Percentiles rank a stretch among this genome's conserved stretches.
Evolutionary conservation across 2,329 filamentous ascomycete genomes (phyloP).

Genomic region (Cladophialophora psammophila): DNA sequence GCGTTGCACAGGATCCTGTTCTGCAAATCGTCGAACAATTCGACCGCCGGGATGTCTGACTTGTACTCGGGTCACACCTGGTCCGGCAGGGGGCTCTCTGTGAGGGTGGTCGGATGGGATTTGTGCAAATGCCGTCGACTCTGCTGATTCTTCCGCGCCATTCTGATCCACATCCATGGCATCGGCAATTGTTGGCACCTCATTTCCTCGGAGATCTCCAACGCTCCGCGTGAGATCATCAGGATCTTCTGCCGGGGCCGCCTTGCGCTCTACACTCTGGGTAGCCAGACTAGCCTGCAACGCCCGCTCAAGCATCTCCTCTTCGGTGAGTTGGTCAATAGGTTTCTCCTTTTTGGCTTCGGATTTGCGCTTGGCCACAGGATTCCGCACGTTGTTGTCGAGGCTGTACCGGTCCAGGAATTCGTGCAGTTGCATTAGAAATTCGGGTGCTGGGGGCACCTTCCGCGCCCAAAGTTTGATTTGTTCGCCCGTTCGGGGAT

Average conservation of each 20-base stretch:
- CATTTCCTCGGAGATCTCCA: slow-evolving; percentile 62
- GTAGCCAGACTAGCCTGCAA: slow-evolving; percentile 83
- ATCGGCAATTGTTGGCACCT: slow-evolving; percentile 49
- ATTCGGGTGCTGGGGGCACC: slow-evolving; percentile 77
- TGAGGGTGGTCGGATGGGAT: slow-evolving; percentile 80
- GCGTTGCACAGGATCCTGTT: slow-evolving; percentile 77
- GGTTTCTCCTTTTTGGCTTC: slow-evolving; percentile 74
- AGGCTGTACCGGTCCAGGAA: slow-evolving; percentile 98
- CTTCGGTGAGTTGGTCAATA: slow-evolving; percentile 89
- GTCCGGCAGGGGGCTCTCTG: slow-evolving; percentile 75
- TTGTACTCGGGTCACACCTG: slow-evolving; percentile 85
- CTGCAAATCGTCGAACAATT: slow-evolving; percentile 82
- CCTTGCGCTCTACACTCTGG: slow-evolving; percentile 44
- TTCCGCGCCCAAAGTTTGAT: slow-evolving; percentile 94
- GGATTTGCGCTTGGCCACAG: slow-evolving; percentile 79
- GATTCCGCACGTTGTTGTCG: slow-evolving; percentile 87
- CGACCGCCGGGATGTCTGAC: slow-evolving; percentile 86
- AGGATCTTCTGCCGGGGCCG: slow-evolving; percentile 71
- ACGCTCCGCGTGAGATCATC: slow-evolving; percentile 81
- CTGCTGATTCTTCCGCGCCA: slow-evolving; percentile 44
- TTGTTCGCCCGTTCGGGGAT: slow-evolving; percentile 94
- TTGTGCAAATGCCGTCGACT: slow-evolving; percentile 64
- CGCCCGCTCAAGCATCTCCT: slow-evolving; percentile 96
- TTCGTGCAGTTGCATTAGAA: slow-evolving; percentile 89
- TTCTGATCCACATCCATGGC: slow-evolving; percentile 51